Conservation (phyloP, 2,329 filamentous ascomycete genomes). For the Endoconidiophora polonica region DNA sequence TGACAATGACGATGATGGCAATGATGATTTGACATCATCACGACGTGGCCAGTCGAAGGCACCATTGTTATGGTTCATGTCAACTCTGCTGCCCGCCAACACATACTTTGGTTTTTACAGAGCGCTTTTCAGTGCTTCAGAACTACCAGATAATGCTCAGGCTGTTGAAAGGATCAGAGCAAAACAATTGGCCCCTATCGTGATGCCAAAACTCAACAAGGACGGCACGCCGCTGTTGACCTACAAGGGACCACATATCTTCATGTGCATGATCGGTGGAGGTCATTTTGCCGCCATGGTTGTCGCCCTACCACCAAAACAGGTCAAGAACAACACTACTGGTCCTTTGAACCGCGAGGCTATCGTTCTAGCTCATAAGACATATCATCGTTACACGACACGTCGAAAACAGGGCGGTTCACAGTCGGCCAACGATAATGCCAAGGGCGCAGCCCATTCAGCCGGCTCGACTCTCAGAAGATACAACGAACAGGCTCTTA, state of each 20-base stretch:
- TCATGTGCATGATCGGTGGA: slow-evolving; percentile 96
- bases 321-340: slow-evolving; percentile 47
- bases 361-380: slow-evolving; percentile 84
- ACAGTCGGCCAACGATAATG: slow-evolving; percentile 82
- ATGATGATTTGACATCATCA: slow-evolving; percentile 22
- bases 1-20: slow-evolving; percentile 24
- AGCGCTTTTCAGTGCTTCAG: slow-evolving; percentile 56
- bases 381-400: slow-evolving; percentile 94
- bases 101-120: slow-evolving; percentile 75
- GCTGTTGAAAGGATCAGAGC: slow-evolving; percentile 52
- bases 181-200: slow-evolving; percentile 58
- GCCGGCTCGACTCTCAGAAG: slow-evolving; percentile 78
- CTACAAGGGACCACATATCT: slow-evolving; percentile 67
- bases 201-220: slow-evolving; percentile 35
- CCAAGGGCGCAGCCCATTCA: slow-evolving; percentile 88
- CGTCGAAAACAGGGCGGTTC: slow-evolving; percentile 89
- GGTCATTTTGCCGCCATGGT: slow-evolving; percentile 97
- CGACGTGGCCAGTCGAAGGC: slow-evolving; percentile 40
- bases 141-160: slow-evolving; percentile 45
- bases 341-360: slow-evolving; percentile 70
- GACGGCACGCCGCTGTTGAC: slow-evolving; percentile 38
- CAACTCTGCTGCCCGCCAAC: slow-evolving; percentile 56
- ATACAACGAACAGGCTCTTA: slow-evolving; percentile 84
- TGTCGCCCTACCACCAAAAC: slow-evolving; percentile 67
- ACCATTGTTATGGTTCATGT: slow-evolving; percentile 74